Evolutionary conservation across 164 flowering plant species (phyloP), one percentile per base, ranked within the genome.

Genomic region (Euptelea pleiosperma): DNA sequence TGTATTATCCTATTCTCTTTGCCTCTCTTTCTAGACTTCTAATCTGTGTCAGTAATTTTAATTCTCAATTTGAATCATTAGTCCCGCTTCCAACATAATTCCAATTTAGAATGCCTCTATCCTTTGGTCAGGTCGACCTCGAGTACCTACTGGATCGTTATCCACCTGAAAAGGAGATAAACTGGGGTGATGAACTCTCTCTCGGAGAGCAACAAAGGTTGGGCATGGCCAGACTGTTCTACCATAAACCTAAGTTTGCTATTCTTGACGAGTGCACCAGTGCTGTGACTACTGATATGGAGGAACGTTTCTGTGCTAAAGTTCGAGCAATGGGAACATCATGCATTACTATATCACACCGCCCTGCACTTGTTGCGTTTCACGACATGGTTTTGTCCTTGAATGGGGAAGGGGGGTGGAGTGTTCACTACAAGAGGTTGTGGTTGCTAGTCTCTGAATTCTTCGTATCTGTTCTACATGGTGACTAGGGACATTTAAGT

Each of bases 261-360:
- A 94, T 94, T 73, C 91, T 94, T 63, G 99, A 94, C 65, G 99
- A 94, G 65, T 94, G 99, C 69, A 94, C 99, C 9, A 94, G 99
- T 77, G 99, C 99, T 69, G 99, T 94, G 55, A 91, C 99, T 51
- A 94, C 91, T 70, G 99, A 91, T 75, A 91, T 94, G 99, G 99
- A 94, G 69, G 99, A 89, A 68, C 87, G 99, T 11, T 94, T 94
- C 63, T 91, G 98, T 78, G 77, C 89, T 39, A 87, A 91, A 75
- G 99, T 94, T 64, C 75, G 91, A 65, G 99, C 93, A n/a, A 91
- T 94, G 99, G 99, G 99, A 62, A 94, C 99, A 47, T 89, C 98
- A 22, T 94, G 99, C 72, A 94, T 94, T 57, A 91, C 99, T 14
- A 94, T 94, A 68, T 94, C 99, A 45, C 99, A 94, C 70, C 87